Base-by-base conservation (phyloP, 352 stramenopile genomes). In the Phytophthora fragariaefolia region DNA sequence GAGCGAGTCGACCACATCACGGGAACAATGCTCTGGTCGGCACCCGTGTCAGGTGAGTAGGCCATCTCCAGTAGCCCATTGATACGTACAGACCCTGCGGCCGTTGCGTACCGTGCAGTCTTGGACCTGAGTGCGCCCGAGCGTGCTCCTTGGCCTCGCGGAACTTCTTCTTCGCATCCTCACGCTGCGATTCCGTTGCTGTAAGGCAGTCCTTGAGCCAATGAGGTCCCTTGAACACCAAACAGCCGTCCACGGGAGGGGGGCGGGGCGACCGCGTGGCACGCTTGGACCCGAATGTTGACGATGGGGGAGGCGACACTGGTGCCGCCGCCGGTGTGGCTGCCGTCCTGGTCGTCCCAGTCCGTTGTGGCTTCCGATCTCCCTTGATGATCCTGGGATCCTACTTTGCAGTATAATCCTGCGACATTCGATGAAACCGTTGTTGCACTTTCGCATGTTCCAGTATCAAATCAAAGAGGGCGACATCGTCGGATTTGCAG, bases 381-480 rank as follows among this genome's bases (percentile, higher is more conserved):
- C 0, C 6, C 13, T 55, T 55, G 15, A 4, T n/a, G 6, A 10
- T 5, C 28, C 10, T 42, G 6, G 47, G 10, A 15, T 40, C 18
- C 6, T 4, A 6, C 18, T 24, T 48, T 15, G 3, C 17, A 27
- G 42, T 12, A 12, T 49, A 27, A 13, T 22, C 45, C 22, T 34
- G 13, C 15, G 15, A 42, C 34, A 42, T 42, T 5, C 34, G 15
- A 3, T 42, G 34, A 42, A 42, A 42, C 3, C 22, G 34, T 23
- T 58, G 32, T 13, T 58, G 51, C 20, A 58, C 51, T 6, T 48
- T 49, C 32, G 32, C 18, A 30, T 58, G 51, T 17, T 58, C 51
- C 51, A 58, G 20, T 58, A 58, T 48, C 32, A 58, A 24, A 15
- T 58, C 34, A 34, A 58, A 58, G 34, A 58, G 51, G 34, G 51